Base-by-base conservation (phyloP, 2,329 filamentous ascomycete genomes). In the Ophiosphaerella herpotricha region DNA sequence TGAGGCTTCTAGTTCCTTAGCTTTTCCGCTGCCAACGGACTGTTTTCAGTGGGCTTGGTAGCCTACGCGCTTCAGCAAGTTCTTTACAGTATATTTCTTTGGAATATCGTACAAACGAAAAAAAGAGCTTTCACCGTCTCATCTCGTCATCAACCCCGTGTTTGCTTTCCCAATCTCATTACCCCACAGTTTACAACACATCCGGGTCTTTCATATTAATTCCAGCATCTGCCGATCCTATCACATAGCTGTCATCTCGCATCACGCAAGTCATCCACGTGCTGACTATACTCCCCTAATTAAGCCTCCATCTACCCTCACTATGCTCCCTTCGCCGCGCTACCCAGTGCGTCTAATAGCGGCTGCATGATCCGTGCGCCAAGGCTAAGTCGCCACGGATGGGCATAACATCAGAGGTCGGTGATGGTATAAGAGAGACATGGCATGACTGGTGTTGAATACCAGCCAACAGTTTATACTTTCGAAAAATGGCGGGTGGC, bases 151-250 rank as follows among this genome's bases (percentile, higher is more conserved):
- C 7, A 11, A 29, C 26, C 26, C 26, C 26, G 26, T 29, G 26
- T 29, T 29, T 29, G 11, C 6, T 8, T 33, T 37, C 14, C 38
- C 55, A 41, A 57, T 50, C 34, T 45, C 41, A n/a, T 51, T 61
- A 61, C 54, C 57, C 63, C 55, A 58, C 50, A 60, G 44, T 35
- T 44, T 41, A 50, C 46, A 40, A 16, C 26, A 46, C 24, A 7
- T 48, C n/a, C n/a, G 52, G 52, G 34, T 52, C 39, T 41, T 29
- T 21, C 32, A 58, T 31, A 60, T 64, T 61, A 44, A 2, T 16
- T 18, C 18, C 21, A 41, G 46, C 54, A 67, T 65, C 59, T 67
- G 63, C 65, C 64, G 61, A 42, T 36, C 46, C 48, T 49, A 50
- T 58, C 49, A 54, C 35, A 38, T 29, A 12, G 12, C 16, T 9